Evolutionary conservation across 495 filamentous ascomycete genomes (phyloP).

Genomic region (Aspergillus biplanus): DNA sequence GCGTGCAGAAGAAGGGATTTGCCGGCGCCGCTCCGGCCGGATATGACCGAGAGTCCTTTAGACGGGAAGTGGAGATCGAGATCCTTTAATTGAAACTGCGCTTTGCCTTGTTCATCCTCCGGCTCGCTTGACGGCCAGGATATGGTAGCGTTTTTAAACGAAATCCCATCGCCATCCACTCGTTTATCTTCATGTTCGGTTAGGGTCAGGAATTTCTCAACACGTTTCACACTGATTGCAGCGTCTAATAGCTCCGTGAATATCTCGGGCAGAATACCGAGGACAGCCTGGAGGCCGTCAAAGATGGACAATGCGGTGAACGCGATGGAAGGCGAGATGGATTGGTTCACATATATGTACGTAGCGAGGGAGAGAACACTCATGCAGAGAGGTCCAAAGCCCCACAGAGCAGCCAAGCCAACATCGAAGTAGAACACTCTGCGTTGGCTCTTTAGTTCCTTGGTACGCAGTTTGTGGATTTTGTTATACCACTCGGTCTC

Average conservation of each 20-base stretch:
- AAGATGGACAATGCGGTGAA: slow-evolving; percentile 76
- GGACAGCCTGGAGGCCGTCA: slow-evolving; percentile 59
- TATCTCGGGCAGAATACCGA: slow-evolving; percentile 69
- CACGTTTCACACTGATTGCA: slow-evolving; percentile 64
- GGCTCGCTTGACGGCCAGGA: slow-evolving; percentile 66
- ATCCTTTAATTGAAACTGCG: slow-evolving; percentile 55
- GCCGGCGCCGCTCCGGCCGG: slow-evolving; percentile 61
- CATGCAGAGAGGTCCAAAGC: slow-evolving; percentile 65
- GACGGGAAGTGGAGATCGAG: slow-evolving; percentile 68
- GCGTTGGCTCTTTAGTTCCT: slow-evolving; percentile 63
- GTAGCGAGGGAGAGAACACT: slow-evolving; percentile 64
- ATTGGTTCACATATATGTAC: slow-evolving; percentile 59
- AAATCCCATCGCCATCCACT: slow-evolving; percentile 48
- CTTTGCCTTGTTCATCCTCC: slow-evolving; percentile 45
- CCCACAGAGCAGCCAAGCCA: slow-evolving; percentile 56
- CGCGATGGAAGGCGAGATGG: slow-evolving; percentile 65
- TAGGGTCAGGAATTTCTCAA: slow-evolving; percentile 64
- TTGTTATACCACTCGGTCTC: slow-evolving; percentile 72
- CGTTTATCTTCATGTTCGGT: slow-evolving; percentile 59
- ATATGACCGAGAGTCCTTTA: slow-evolving; percentile 67
- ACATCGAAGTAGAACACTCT: slow-evolving; percentile 58
- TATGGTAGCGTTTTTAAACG: slow-evolving; percentile 64
- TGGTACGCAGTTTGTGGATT: slow-evolving; percentile 60
- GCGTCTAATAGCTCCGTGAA: slow-evolving; percentile 64
- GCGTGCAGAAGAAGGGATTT: slow-evolving; percentile 66